Conservation (phyloP, 129 eudicot genomes). For the Lactuca sativa region DNA sequence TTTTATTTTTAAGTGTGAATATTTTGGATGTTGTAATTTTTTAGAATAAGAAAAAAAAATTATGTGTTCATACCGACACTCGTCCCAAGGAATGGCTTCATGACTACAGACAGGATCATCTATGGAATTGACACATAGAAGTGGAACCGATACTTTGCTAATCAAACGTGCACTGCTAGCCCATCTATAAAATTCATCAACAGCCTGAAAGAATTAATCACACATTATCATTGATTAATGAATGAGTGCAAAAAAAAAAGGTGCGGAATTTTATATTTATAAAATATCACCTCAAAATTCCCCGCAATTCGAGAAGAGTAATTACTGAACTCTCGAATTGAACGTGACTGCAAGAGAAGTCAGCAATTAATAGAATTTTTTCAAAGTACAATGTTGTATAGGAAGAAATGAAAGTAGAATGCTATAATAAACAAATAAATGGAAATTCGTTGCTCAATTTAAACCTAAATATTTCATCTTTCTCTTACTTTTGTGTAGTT, state of each 20-base stretch:
- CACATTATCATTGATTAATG: constrained; percentile 12
- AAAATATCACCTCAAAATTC: constrained; percentile 48
- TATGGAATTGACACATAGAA: constrained; percentile 80
- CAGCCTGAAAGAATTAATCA: constrained; percentile 47
- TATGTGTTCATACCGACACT: constrained; percentile 54
- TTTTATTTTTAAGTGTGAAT: too few relatives aligned
- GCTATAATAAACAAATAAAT: too few relatives aligned
- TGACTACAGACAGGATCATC: constrained; percentile 94
- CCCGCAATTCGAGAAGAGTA: constrained; percentile 70
- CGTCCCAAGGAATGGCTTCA: constrained; percentile 98
- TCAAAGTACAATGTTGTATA: too few relatives aligned
- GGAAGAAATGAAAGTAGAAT: too few relatives aligned
- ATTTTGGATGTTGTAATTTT: too few relatives aligned
- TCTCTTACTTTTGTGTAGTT: too few relatives aligned
- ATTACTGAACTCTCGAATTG: constrained; percentile 76
- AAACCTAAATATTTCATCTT: too few relatives aligned
- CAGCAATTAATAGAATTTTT: not conserved
- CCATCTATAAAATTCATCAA: constrained; percentile 82
- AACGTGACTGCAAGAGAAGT: constrained; percentile 55
- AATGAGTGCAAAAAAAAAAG: not conserved
- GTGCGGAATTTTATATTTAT: too few relatives aligned
- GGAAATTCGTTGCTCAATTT: too few relatives aligned
- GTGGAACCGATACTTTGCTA: constrained; percentile 72
- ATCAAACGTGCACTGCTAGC: constrained; percentile 68
- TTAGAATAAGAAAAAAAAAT: not conserved